A percentile compares a stretch with the other conserved stretches of the same genome.
phyloP scores from a whole-genome alignment of 2,329 filamentous ascomycete genomes.

The Stachybotrys chlorohalonatus region DNA sequence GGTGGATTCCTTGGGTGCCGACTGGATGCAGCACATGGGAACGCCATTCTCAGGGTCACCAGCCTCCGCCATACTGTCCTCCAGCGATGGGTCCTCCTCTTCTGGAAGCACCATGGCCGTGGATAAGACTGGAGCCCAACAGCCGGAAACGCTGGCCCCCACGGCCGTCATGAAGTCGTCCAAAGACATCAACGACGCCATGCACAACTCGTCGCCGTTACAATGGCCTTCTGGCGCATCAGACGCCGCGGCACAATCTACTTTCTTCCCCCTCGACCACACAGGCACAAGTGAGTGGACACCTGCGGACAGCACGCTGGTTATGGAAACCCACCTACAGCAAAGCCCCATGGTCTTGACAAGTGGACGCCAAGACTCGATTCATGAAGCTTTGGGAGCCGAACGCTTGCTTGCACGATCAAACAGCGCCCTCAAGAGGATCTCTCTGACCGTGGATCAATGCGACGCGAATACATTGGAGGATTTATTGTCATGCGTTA shows the following conservation, averaged over 20 bases:
- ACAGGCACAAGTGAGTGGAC: not conserved
- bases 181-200: not conserved
- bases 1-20: not conserved
- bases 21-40: conserved; percentile 1
- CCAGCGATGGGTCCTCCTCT: not conserved
- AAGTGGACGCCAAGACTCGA: not conserved
- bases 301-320: not conserved
- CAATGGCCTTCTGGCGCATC: not conserved
- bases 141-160: not conserved
- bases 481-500: conserved; percentile 1
- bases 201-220: not conserved
- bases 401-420: not conserved
- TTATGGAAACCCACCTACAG: not conserved
- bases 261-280: not conserved
- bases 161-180: not conserved
- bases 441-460: not conserved
- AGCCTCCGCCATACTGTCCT: not conserved
- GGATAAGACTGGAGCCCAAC: not conserved
- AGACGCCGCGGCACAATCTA: not conserved
- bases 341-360: not conserved
- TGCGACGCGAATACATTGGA: not conserved
- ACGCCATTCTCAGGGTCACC: not conserved
- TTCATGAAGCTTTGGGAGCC: not conserved
- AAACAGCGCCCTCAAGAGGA: not conserved
- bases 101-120: not conserved